A percentile compares a stretch with the other conserved stretches of the same genome.
These are phyloP conservation scores for Jasminum sambac DNA, from an alignment of 257 asterid species.

Conservation along the genomic window DNA sequence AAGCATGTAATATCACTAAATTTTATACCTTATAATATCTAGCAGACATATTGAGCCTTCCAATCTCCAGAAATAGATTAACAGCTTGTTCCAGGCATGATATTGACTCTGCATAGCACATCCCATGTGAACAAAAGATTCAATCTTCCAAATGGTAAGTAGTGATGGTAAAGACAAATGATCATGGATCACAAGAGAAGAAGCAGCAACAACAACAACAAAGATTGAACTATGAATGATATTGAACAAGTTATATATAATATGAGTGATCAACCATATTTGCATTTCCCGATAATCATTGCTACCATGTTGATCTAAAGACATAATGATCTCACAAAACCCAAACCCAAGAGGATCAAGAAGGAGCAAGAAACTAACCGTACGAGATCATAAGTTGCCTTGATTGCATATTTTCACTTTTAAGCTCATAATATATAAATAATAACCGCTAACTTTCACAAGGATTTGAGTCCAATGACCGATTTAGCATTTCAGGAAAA, in stretches of 20 bases:
- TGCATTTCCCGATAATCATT: slow-evolving; percentile 2
- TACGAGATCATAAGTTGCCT: background rate
- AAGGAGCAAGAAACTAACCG: slow-evolving; percentile 4
- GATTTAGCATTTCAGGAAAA: background rate
- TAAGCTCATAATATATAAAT: background rate
- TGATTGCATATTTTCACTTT: slow-evolving; percentile 13
- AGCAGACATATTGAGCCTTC: slow-evolving; percentile 92
- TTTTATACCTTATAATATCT: slow-evolving; percentile 86
- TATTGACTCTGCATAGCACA: slow-evolving; percentile 71
- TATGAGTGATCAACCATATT: slow-evolving; percentile 4
- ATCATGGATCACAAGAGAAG: background rate
- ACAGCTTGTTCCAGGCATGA: slow-evolving; percentile 80
- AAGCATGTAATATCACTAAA: background rate
- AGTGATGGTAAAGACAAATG: background rate
- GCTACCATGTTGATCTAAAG: background rate
- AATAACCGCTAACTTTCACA: slow-evolving; percentile 2
- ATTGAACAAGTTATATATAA: background rate
- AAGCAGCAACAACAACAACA: slow-evolving; percentile 10
- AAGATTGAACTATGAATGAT: background rate
- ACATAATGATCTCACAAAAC: slow-evolving; percentile 4
- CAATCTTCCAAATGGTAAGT: slow-evolving; percentile 3
- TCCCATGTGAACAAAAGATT: slow-evolving; percentile 14
- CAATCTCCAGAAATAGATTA: slow-evolving; percentile 82
- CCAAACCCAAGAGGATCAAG: slow-evolving; percentile 15
- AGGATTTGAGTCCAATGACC: background rate